A percentile compares a stretch with the other conserved stretches of the same genome.
Conservation (phyloP, 2,329 filamentous ascomycete genomes). For the Xylariaceae sp. region DNA sequence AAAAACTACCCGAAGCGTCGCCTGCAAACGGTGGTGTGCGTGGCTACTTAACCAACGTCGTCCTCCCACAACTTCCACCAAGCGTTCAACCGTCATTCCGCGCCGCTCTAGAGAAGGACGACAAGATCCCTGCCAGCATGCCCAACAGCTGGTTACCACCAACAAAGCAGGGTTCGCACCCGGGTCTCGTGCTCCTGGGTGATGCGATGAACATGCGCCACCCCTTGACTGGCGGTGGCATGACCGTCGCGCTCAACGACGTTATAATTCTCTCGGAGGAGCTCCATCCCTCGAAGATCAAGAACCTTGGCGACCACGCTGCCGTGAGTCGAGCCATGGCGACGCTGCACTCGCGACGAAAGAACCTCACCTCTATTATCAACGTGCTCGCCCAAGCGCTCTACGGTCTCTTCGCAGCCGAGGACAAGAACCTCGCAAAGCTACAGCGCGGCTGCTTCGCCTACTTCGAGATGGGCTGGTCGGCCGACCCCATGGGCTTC, state of each 20-base stretch:
- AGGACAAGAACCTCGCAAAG: conserved; percentile 68
- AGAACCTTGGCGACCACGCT: conserved; percentile 60
- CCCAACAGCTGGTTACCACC: conserved; percentile 92
- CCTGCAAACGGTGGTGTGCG: conserved; percentile 75
- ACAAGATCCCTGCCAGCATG: conserved; percentile 76
- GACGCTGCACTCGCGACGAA: conserved; percentile 81
- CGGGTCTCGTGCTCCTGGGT: conserved; percentile 75
- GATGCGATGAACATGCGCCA: conserved; percentile 99
- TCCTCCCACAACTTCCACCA: conserved; percentile 71
- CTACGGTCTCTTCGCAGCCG: conserved; percentile 84
- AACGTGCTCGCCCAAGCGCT: conserved; percentile 97
- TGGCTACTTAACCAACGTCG: conserved; percentile 71
- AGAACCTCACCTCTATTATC: conserved; percentile 77
- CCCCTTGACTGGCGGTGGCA: conserved; percentile 91
- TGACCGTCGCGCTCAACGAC: conserved; percentile 97
- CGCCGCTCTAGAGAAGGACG: conserved; percentile 65
- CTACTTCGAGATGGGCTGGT: conserved; percentile 76
- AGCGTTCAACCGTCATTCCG: conserved; percentile 67
- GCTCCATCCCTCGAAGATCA: conserved; percentile 63
- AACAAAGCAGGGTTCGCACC: conserved; percentile 59
- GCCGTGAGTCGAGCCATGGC: conserved; percentile 64
- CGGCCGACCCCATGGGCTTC: conserved; percentile 74
- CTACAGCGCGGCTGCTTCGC: conserved; percentile 87
- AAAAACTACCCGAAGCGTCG: conserved; percentile 67
- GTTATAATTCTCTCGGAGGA: conserved; percentile 71